Percentiles rank a stretch among this genome's conserved stretches.
Evolutionary conservation across 345 rosid species (phyloP).

Genomic region (Populus ilicifolia): DNA sequence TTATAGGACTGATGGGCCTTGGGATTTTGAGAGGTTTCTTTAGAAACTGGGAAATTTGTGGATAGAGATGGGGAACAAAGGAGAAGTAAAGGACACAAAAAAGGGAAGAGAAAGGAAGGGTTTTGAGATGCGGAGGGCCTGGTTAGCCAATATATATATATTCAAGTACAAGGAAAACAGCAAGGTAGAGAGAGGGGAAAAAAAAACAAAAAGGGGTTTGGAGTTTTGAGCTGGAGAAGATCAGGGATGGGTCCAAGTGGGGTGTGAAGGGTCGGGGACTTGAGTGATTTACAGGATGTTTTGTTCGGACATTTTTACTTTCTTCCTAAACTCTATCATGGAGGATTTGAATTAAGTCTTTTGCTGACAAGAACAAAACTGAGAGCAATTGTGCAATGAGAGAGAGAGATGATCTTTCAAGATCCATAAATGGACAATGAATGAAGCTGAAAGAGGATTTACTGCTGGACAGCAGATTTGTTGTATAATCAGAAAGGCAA

Average conservation of each 20-base stretch:
- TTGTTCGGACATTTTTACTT: slow-evolving; percentile 14
- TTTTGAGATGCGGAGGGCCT: neutral
- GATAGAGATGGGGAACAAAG: slow-evolving; percentile 14
- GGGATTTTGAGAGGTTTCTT: neutral
- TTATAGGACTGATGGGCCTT: slow-evolving; percentile 17
- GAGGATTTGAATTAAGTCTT: slow-evolving; percentile 8
- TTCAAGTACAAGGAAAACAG: slow-evolving; percentile 27
- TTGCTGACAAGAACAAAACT: slow-evolving; percentile 2
- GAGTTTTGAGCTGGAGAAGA: slow-evolving; percentile 23
- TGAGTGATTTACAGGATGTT: slow-evolving; percentile 35
- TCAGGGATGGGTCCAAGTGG: slow-evolving; percentile 30
- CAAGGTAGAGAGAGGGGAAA: slow-evolving; percentile 1
- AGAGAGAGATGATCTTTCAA: slow-evolving; percentile 13
- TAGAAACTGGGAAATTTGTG: slow-evolving; percentile 1
- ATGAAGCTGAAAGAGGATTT: slow-evolving; percentile 6
- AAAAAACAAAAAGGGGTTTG: slow-evolving; percentile 21
- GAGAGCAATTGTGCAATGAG: slow-evolving; percentile 14
- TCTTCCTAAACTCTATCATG: slow-evolving; percentile 9
- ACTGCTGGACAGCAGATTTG: slow-evolving; percentile 7
- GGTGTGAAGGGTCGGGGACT: slow-evolving; percentile 7
- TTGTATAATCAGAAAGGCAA: neutral
- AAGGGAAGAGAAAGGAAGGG: slow-evolving; percentile 5
- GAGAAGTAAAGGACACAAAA: neutral
- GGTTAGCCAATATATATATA: neutral
- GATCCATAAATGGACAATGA: slow-evolving; percentile 18